Evolutionary conservation across 2,329 filamentous ascomycete genomes (phyloP), one percentile per base, ranked within the genome.

Genomic region (Pestalotiopsis fici): DNA sequence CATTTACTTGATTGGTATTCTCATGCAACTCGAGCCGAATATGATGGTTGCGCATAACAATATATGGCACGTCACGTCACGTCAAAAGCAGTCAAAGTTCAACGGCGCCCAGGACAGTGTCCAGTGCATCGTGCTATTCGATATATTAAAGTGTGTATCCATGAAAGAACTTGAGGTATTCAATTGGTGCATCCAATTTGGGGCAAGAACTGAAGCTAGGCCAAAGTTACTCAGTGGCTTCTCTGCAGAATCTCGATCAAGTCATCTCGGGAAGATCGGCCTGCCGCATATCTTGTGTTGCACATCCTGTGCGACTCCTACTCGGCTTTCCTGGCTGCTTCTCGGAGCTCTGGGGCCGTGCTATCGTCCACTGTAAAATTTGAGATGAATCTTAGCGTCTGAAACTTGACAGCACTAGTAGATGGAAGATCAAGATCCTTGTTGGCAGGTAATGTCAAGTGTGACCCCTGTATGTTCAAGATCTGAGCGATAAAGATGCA

Each of bases 271-370:
- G 71, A 67, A 69, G 54, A 57, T 71, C 69, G 71, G 69, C 64
- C 66, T 66, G 66, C 57, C 70, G 68, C 68, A 71, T 69, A 56
- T 55, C 62, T 37, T 63, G 72, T 72, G 57, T 47, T 50, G 43
- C 43, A 50, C 15, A 18, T n/a, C 43, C n/a, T 50, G 43, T 50
- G 43, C 18, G 43, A 56, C 69, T 67, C 63, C 74, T 78, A 85
- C 71, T 87, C 83, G 68, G 80, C 81, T 70, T 86, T 83, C 72
- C 83, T 83, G 37, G 83, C 85, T 55, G 82, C 78, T 70, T 86
- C 83, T 57, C 84, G 80, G 56, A 88, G 75, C 15, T 75, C 79
- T 1, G 86, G 85, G n/a, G 85, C 85, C 15, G 85, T 87, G 68
- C 82, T 79, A 64, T 81, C 76, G 11, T 82, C 81, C 83, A 87